Evolutionary conservation across 176 grass and related monocot genomes (phyloP).

Genomic region (Paspalum notatum): DNA sequence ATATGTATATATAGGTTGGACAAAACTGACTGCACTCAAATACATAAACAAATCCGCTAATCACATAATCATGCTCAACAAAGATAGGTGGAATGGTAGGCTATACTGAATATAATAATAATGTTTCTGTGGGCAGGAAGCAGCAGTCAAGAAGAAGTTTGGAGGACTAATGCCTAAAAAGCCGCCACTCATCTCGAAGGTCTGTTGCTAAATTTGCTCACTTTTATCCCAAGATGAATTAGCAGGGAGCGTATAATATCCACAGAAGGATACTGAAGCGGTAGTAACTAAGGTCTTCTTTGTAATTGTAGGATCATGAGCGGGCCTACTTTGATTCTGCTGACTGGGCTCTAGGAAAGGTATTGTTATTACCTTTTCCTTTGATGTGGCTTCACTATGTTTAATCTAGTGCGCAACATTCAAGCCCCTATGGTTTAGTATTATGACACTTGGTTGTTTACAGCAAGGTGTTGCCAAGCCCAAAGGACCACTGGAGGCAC

Average conservation of each 20-base stretch:
- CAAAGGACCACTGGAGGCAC: conserved; percentile 90
- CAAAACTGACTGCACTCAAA: too few relatives aligned
- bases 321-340: conserved; percentile 95
- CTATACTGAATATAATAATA: conserved; percentile 20
- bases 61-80: too few relatives aligned
- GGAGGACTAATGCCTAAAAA: conserved; percentile 88
- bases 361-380: conserved; percentile 39
- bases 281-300: conserved; percentile 24
- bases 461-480: conserved; percentile 90
- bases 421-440: background rate
- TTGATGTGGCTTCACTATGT: background rate
- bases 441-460: conserved; percentile 16
- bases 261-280: conserved; percentile 8
- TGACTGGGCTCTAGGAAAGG: conserved; percentile 94
- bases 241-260: background rate
- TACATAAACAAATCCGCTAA: too few relatives aligned
- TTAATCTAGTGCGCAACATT: background rate
- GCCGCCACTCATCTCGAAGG: conserved; percentile 93
- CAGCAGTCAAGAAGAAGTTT: conserved; percentile 84
- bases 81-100: conserved; percentile 4
- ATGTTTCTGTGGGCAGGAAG: conserved; percentile 57
- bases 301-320: conserved; percentile 74
- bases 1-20: too few relatives aligned
- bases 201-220: conserved; percentile 32
- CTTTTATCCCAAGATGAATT: conserved; percentile 16